Evolutionary conservation across 73 alveolate genomes (phyloP).

Genomic region (Breviolum minutum): DNA sequence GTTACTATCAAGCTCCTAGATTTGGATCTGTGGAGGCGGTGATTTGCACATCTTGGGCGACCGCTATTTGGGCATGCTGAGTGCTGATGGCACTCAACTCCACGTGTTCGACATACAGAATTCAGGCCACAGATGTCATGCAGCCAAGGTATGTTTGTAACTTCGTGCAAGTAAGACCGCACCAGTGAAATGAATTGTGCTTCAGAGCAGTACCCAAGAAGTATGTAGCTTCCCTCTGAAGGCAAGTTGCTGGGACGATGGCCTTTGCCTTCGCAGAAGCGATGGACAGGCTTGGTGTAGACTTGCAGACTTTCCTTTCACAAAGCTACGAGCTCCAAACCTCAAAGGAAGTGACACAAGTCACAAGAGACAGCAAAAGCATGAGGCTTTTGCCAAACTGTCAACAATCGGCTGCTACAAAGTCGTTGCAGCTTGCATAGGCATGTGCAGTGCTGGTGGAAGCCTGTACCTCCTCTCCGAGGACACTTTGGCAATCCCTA

Average conservation of each 20-base stretch:
- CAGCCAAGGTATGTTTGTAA: background rate
- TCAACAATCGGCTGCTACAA: no score
- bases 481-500: background rate
- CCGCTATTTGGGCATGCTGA: constrained; percentile 77
- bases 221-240: no score
- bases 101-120: constrained; percentile 37
- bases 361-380: no score
- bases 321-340: background rate
- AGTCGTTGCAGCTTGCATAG: background rate
- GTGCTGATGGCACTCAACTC: constrained; percentile 30
- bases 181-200: background rate
- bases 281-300: constrained; percentile 5
- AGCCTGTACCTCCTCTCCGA: constrained; percentile 78
- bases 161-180: background rate
- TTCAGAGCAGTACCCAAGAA: no score
- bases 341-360: no score
- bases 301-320: no score
- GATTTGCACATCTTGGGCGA: constrained; percentile 68
- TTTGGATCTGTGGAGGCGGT: constrained; percentile 11
- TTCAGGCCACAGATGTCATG: background rate
- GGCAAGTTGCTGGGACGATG: constrained; percentile 73
- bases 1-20: background rate
- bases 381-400: no score
- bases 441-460: constrained; percentile 95
- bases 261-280: constrained; percentile 78